Percentiles rank a stretch among this genome's conserved stretches.
phyloP scores from a whole-genome alignment of 2,329 filamentous ascomycete species.

The Fusarium begoniae region DNA sequence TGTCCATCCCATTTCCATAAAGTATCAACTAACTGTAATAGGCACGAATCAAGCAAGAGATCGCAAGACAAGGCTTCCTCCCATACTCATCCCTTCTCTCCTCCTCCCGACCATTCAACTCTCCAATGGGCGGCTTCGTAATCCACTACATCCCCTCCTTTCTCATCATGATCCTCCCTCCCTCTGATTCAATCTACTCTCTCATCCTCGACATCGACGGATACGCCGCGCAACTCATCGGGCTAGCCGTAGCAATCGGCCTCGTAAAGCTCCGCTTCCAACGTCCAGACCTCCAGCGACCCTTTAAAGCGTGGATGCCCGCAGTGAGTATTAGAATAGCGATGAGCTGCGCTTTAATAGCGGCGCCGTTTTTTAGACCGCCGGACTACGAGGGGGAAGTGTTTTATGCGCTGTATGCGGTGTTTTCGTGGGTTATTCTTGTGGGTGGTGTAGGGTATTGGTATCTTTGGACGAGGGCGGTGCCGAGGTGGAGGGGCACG shows the following conservation, averaged over 20 bases:
- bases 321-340: conserved; percentile 65
- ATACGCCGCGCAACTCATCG: conserved; percentile 71
- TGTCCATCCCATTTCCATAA: not conserved
- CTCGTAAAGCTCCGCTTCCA: conserved; percentile 68
- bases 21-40: conserved; percentile 44
- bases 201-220: conserved; percentile 79
- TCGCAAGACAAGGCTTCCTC: conserved; percentile 75
- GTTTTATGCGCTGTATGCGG: conserved; percentile 64
- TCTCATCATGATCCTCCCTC: conserved; percentile 72
- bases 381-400: conserved; percentile 55
- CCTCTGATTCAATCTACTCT: conserved; percentile 72
- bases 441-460: conserved; percentile 69
- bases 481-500: conserved; percentile 69
- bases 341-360: conserved; percentile 64
- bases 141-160: conserved; percentile 75
- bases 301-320: conserved; percentile 71
- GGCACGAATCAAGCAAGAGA: conserved; percentile 76
- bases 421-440: conserved; percentile 63
- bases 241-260: conserved; percentile 65
- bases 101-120: conserved; percentile 72
- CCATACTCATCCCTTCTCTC: conserved; percentile 69
- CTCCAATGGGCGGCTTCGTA: conserved; percentile 73
- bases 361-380: conserved; percentile 71
- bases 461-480: conserved; percentile 69
- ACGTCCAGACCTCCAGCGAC: conserved; percentile 67